A percentile compares a stretch with the other conserved stretches of the same genome.
Evolutionary conservation across 73 alveolate genomes (phyloP).

Genomic region (Stentor roeselii): DNA sequence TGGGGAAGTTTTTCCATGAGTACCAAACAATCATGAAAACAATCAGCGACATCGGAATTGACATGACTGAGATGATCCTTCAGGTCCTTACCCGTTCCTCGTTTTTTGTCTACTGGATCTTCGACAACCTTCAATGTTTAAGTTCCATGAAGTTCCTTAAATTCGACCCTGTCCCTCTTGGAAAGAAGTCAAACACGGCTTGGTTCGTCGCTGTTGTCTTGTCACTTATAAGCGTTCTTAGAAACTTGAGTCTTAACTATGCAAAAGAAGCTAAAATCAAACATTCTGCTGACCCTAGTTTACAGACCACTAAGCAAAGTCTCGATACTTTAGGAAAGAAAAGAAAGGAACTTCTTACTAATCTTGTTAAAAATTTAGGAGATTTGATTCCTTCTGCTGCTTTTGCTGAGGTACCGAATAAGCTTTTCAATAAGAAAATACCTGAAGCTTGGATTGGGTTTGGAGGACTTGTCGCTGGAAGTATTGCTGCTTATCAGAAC

Average conservation of each 20-base stretch:
- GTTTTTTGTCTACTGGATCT: neutral
- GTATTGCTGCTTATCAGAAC: too few species aligned
- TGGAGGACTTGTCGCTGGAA: too few species aligned
- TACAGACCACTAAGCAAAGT: neutral
- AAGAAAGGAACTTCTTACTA: too few species aligned
- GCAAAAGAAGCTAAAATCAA: neutral
- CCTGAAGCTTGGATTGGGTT: too few species aligned
- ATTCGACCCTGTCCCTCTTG: neutral
- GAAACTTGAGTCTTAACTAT: neutral
- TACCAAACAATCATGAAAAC: neutral
- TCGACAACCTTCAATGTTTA: neutral
- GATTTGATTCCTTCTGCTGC: too few species aligned
- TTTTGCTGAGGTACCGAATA: too few species aligned
- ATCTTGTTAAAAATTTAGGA: too few species aligned
- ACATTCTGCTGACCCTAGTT: neutral
- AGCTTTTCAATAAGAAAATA: too few species aligned
- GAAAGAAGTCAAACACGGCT: neutral
- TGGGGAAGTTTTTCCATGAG: neutral
- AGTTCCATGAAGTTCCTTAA: neutral
- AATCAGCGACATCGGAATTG: neutral
- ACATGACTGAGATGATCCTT: neutral
- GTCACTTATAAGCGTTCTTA: neutral
- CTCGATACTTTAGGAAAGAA: neutral
- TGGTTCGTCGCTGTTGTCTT: neutral
- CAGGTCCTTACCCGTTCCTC: neutral